Percentiles rank a stretch among this genome's conserved stretches.
Conservation (phyloP, 164 flowering plant species). For the Umbellularia californica region DNA sequence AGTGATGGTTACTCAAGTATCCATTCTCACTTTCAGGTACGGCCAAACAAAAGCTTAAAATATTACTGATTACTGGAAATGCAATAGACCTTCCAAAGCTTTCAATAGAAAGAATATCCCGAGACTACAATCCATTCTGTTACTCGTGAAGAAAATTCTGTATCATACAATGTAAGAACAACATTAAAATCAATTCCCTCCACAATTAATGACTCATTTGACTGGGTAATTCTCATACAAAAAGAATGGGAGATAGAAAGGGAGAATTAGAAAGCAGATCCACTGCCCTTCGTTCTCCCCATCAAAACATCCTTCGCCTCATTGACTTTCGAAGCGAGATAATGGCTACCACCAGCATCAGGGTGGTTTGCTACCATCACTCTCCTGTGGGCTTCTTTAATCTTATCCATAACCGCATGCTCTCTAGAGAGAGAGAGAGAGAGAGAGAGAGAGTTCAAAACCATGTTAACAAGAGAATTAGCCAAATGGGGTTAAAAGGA, state of each 20-base stretch:
- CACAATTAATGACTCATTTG: no score
- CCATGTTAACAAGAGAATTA: neutral
- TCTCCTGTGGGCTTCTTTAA: slow-evolving; percentile 43
- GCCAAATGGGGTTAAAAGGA: neutral
- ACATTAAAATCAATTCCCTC: no score
- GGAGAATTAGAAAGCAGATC: slow-evolving; percentile 22
- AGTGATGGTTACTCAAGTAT: no score
- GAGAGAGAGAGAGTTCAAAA: neutral
- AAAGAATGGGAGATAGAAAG: neutral
- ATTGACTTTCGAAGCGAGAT: slow-evolving; percentile 38
- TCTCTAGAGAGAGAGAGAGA: slow-evolving; percentile 12
- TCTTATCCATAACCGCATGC: slow-evolving; percentile 38
- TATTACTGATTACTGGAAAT: no score
- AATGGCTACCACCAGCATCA: slow-evolving; percentile 37
- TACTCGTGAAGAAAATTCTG: no score
- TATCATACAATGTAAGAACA: no score
- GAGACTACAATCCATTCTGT: no score
- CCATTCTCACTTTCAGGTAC: no score
- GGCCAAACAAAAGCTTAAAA: no score
- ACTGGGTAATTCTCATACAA: no score
- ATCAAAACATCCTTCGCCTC: slow-evolving; percentile 37
- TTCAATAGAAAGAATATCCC: no score
- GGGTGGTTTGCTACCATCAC: slow-evolving; percentile 49
- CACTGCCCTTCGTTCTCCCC: slow-evolving; percentile 20
- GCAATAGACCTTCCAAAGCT: no score